Conservation (phyloP, 805 yeast genomes). For the Saccharomycopsis fermentans region DNA sequence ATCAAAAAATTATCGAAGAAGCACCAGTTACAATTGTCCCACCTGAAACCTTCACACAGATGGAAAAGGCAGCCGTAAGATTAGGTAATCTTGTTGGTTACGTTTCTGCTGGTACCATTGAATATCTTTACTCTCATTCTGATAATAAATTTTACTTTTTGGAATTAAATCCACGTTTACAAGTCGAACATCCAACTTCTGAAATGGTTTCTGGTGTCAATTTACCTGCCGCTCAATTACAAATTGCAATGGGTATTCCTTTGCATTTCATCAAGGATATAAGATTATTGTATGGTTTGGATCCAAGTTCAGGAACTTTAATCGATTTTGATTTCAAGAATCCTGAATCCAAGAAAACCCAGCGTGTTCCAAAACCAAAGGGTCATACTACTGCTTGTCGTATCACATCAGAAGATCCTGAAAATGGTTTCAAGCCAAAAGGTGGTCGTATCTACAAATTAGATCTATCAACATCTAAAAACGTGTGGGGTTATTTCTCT, state of each 20-base stretch:
- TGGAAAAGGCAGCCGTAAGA: constrained; percentile 98
- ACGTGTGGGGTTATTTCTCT: constrained; percentile 99
- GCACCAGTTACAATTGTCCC: constrained; percentile 97
- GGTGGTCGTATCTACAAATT: constrained; percentile 95
- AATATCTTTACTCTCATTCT: constrained; percentile 86
- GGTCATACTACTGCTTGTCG: constrained; percentile 99
- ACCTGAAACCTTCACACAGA: constrained; percentile 69
- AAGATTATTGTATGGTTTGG: constrained; percentile 87
- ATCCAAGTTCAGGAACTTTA: constrained; percentile 83
- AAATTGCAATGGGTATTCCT: constrained; percentile 99
- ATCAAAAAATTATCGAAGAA: constrained; percentile 97
- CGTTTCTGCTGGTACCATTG: constrained; percentile 99
- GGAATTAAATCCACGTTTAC: constrained; percentile 96
- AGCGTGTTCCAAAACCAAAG: constrained; percentile 89
- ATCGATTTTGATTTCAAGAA: constrained; percentile 84
- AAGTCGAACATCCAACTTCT: constrained; percentile 99
- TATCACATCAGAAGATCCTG: constrained; percentile 98
- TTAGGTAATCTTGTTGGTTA: constrained; percentile 95
- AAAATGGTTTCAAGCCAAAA: constrained; percentile 98
- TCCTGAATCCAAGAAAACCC: constrained; percentile 61
- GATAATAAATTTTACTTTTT: constrained; percentile 93
- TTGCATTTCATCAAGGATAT: constrained; percentile 91
- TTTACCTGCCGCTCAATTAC: constrained; percentile 96
- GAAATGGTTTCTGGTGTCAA: constrained; percentile 99
- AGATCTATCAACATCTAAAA: constrained; percentile 92